These are phyloP conservation scores for Boletus hoseneyae DNA, from an alignment of 1,284 basidiomycete species.

Conservation along the genomic window DNA sequence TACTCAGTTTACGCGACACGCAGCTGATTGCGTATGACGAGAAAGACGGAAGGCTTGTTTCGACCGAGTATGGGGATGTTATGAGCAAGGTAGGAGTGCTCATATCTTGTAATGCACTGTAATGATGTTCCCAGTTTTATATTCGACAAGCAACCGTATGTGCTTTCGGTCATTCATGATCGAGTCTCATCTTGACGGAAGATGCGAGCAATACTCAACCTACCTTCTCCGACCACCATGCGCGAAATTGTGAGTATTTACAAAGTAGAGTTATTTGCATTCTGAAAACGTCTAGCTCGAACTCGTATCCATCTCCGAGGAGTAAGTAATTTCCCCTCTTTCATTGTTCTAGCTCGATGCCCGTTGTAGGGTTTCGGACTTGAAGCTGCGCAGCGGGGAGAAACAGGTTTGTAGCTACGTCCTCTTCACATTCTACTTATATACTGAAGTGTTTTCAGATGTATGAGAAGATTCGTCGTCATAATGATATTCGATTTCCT, in stretches of 20 bases:
- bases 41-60: constrained; percentile 42
- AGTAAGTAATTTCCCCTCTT: constrained; percentile 40
- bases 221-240: constrained; percentile 50
- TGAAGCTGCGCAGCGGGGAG: constrained; percentile 67
- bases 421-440: not conserved
- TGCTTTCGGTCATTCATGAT: not conserved
- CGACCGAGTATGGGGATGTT: constrained; percentile 76
- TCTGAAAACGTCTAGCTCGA: constrained; percentile 50
- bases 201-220: constrained; percentile 66
- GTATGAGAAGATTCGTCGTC: constrained; percentile 62
- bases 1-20: constrained; percentile 54
- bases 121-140: constrained; percentile 52
- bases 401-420: constrained; percentile 48
- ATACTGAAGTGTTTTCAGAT: constrained; percentile 34
- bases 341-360: constrained; percentile 2
- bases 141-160: constrained; percentile 64
- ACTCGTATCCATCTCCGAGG: constrained; percentile 60
- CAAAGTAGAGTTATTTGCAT: not conserved
- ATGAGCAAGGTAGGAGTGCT: constrained; percentile 71
- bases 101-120: not conserved
- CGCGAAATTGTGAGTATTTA: constrained; percentile 58
- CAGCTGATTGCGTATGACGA: constrained; percentile 52
- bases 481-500: constrained; percentile 70
- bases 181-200: constrained; percentile 27
- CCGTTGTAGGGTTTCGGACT: constrained; percentile 53